Evolutionary conservation across 208 protist species (phyloP).

Genomic region (Trypanosoma avium): DNA sequence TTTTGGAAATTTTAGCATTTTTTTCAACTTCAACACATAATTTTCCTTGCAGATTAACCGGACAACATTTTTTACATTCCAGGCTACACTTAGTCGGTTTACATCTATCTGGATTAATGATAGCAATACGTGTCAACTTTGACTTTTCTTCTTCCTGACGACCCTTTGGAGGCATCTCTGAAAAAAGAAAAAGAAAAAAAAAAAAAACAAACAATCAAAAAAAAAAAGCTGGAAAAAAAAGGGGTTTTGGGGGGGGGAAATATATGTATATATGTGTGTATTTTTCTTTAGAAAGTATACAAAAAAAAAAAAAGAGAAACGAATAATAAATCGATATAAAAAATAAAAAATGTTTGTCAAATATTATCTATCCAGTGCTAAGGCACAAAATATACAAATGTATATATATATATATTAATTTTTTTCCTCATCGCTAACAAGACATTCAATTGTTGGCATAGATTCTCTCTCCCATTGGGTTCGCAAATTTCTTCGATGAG

Average conservation of each 20-base stretch:
- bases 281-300: too few relatives aligned
- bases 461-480: not conserved
- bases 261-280: too few relatives aligned
- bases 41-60: constrained; percentile 98
- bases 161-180: constrained; percentile 69
- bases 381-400: too few relatives aligned
- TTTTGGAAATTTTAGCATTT: constrained; percentile 92
- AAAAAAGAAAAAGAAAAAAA: not conserved
- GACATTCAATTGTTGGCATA: not conserved
- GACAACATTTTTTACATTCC: constrained; percentile 99
- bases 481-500: not conserved
- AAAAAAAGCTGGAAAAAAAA: too few relatives aligned
- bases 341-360: too few relatives aligned
- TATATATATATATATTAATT: not conserved
- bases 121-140: constrained; percentile 98
- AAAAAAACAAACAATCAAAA: constrained; percentile 13
- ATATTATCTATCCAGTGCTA: too few relatives aligned
- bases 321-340: too few relatives aligned
- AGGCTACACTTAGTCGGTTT: constrained; percentile 99
- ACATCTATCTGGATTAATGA: constrained; percentile 98
- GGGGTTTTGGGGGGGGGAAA: too few relatives aligned
- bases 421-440: constrained; percentile 1
- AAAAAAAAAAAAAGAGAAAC: too few relatives aligned
- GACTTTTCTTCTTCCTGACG: constrained; percentile 84
- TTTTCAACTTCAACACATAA: constrained; percentile 99